Conservation (phyloP, 202 grass and related monocot genomes). For the Sporobolus alterniflorus region DNA sequence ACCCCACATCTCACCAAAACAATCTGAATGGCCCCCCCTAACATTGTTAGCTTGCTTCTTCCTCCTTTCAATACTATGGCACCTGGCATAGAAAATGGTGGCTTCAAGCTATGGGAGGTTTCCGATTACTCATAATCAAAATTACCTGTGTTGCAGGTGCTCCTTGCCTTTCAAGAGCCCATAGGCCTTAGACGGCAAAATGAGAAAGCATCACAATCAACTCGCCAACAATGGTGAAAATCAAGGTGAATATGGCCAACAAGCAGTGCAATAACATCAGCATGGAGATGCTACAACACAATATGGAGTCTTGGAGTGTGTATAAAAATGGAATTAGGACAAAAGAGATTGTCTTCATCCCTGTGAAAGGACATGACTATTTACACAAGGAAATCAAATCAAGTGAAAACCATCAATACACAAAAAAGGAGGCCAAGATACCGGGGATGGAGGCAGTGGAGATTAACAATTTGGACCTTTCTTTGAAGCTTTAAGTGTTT, state of each 20-base stretch:
- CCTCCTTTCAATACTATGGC: neutral
- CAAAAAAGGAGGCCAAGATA: neutral
- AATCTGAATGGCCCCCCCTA: neutral
- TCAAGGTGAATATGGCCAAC: neutral
- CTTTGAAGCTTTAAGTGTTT: constrained; percentile 23
- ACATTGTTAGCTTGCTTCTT: neutral
- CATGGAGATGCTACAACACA: neutral
- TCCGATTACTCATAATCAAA: neutral
- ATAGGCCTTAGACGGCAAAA: constrained; percentile 12
- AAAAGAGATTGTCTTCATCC: neutral
- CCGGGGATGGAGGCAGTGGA: neutral
- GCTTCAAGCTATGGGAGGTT: neutral
- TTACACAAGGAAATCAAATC: neutral
- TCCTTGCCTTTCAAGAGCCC: constrained; percentile 8
- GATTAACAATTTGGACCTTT: neutral
- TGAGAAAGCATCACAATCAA: neutral
- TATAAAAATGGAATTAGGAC: neutral
- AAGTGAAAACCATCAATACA: neutral
- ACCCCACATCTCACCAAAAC: too few relatives aligned
- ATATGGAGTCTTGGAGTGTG: constrained; percentile 11
- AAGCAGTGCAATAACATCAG: neutral
- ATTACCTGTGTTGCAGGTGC: neutral
- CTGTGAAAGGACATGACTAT: neutral
- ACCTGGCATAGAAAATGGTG: neutral
- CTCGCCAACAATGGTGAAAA: neutral